Conservation (phyloP, 164 flowering plant genomes). For the Hamamelis virginiana region DNA sequence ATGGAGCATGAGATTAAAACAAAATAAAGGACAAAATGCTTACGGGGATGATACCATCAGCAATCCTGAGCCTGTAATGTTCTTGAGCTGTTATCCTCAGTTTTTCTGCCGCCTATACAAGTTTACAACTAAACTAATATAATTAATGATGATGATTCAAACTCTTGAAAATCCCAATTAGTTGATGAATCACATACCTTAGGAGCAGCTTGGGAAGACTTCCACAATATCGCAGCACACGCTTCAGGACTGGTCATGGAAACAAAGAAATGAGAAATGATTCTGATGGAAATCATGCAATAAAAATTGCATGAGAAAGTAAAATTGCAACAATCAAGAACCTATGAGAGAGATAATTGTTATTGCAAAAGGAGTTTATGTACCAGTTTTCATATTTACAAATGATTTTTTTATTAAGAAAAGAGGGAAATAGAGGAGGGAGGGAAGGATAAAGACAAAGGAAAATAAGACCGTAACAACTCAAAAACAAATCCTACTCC, state of each 20-base stretch:
- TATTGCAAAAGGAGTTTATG: background rate
- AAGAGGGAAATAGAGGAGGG: background rate
- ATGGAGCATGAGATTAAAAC: background rate
- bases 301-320: background rate
- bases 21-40: background rate
- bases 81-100: conserved; percentile 33
- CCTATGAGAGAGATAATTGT: background rate
- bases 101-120: conserved; percentile 34
- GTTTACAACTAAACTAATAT: background rate
- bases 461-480: background rate
- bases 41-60: conserved; percentile 39
- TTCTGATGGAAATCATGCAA: background rate
- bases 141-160: background rate
- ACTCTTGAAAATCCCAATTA: background rate
- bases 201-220: conserved; percentile 33
- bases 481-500: background rate
- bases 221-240: conserved; percentile 42
- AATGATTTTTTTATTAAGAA: background rate
- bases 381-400: background rate
- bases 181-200: conserved; percentile 21
- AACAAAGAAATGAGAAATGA: background rate
- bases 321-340: background rate
- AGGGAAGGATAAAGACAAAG: too few relatives aligned
- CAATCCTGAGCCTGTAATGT: conserved; percentile 26
- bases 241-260: conserved; percentile 33